A percentile compares a stretch with the other conserved stretches of the same genome.
Conservation (phyloP, 768 basidiomycete species). For the Solioccasus polychromus region DNA sequence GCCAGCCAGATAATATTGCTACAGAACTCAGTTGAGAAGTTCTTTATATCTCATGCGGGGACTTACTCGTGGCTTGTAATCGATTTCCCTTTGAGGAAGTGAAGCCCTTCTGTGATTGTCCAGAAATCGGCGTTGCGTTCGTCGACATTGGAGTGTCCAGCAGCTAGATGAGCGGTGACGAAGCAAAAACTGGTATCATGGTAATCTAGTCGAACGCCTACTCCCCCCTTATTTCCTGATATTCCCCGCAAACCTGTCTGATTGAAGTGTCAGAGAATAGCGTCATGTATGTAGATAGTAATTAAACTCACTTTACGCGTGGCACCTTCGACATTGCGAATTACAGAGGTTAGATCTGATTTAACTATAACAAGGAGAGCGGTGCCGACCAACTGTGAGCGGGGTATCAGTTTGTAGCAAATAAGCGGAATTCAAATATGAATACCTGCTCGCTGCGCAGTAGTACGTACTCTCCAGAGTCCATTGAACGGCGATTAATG, state of each 20-base stretch:
- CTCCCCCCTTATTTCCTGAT: constrained; percentile 97
- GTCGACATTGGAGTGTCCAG: constrained; percentile 87
- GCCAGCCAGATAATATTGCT: constrained; percentile 94
- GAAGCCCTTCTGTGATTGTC: constrained; percentile 80
- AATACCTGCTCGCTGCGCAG: constrained; percentile 88
- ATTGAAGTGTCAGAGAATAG: constrained; percentile 2
- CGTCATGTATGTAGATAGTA: not conserved
- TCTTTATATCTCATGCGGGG: not conserved
- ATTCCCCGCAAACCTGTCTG: constrained; percentile 90
- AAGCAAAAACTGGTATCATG: constrained; percentile 93
- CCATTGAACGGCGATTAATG: constrained; percentile 65
- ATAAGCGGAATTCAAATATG: not conserved
- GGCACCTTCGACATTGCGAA: constrained; percentile 90
- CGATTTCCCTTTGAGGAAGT: constrained; percentile 86
- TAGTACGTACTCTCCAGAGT: constrained; percentile 74
- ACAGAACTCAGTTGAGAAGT: constrained; percentile 6
- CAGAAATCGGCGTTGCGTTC: constrained; percentile 92
- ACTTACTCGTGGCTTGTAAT: constrained; percentile 89
- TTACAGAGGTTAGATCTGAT: constrained; percentile 67
- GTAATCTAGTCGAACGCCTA: constrained; percentile 89
- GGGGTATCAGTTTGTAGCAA: constrained; percentile 1
- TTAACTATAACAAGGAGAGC: constrained; percentile 86
- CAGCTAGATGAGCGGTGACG: constrained; percentile 92
- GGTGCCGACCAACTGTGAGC: constrained; percentile 83
- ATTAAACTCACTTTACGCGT: constrained; percentile 74